phyloP scores from a whole-genome alignment of 2,329 filamentous ascomycete species.

The Cordyceps militaris region DNA sequence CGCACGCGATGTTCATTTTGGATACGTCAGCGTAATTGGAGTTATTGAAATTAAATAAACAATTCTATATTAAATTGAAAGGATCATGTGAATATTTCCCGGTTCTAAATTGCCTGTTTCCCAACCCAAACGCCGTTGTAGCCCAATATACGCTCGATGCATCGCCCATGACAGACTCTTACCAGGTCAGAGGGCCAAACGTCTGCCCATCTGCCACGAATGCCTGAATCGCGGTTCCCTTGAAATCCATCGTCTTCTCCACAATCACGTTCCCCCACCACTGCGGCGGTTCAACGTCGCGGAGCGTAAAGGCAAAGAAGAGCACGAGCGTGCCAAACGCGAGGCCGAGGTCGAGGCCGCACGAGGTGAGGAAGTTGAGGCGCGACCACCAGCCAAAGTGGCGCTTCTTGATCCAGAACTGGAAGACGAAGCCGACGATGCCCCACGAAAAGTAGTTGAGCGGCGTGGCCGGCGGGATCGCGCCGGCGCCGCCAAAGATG shows the following conservation, averaged over 20 bases:
- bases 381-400: slow-evolving; percentile 66
- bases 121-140: neutral
- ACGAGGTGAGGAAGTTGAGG: slow-evolving; percentile 66
- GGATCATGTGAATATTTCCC: too few species aligned
- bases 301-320: slow-evolving; percentile 62
- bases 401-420: slow-evolving; percentile 57
- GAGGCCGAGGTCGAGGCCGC: slow-evolving; percentile 61
- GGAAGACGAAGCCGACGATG: slow-evolving; percentile 63
- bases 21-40: neutral
- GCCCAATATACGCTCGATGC: neutral
- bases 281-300: slow-evolving; percentile 50
- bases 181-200: slow-evolving; percentile 56
- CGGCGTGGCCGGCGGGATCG: slow-evolving; percentile 60
- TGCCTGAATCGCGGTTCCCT: slow-evolving; percentile 51
- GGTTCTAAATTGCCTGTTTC: too few species aligned
- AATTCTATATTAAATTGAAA: neutral
- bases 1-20: neutral
- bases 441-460: slow-evolving; percentile 72
- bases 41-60: neutral
- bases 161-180: slow-evolving; percentile 1
- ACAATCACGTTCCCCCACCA: slow-evolving; percentile 66
- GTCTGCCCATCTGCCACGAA: slow-evolving; percentile 45
- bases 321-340: slow-evolving; percentile 61
- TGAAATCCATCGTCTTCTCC: slow-evolving; percentile 52
- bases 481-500: slow-evolving; percentile 52